These are phyloP conservation scores for Corynascus novoguineensis DNA, from an alignment of 495 filamentous ascomycete genomes.

Conservation along the genomic window DNA sequence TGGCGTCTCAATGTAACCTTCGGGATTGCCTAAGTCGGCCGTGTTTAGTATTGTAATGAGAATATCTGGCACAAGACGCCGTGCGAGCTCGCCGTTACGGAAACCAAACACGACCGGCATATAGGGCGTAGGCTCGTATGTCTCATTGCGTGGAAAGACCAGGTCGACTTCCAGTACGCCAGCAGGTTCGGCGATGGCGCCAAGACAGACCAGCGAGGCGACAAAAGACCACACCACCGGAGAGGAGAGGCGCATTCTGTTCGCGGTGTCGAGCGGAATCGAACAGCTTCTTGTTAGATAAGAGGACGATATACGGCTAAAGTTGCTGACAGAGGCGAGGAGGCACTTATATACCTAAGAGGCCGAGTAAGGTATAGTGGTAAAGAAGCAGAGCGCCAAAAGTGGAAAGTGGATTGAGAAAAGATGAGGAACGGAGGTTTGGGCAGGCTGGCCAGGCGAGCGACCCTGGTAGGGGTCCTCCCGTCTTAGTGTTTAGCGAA, in stretches of 20 bases:
- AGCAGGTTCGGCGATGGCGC: neutral
- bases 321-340: too few species aligned
- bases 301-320: too few species aligned
- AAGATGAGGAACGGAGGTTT: too few species aligned
- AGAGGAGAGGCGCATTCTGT: neutral
- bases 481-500: too few species aligned
- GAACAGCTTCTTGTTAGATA: too few species aligned
- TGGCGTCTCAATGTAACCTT: neutral
- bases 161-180: neutral
- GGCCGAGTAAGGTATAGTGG: too few species aligned
- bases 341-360: too few species aligned
- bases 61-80: slow-evolving; percentile 11
- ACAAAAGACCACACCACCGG: neutral
- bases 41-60: neutral
- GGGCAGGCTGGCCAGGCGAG: too few species aligned
- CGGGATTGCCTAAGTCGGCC: neutral
- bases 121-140: neutral
- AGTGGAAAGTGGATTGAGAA: too few species aligned
- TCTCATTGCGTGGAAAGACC: neutral
- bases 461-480: too few species aligned
- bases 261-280: too few species aligned
- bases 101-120: slow-evolving; percentile 33
- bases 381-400: too few species aligned
- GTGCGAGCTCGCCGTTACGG: slow-evolving; percentile 24
- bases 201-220: neutral